phyloP scores from a whole-genome alignment of 73 alveolate genomes.

The Tetrahymena malaccensis region DNA sequence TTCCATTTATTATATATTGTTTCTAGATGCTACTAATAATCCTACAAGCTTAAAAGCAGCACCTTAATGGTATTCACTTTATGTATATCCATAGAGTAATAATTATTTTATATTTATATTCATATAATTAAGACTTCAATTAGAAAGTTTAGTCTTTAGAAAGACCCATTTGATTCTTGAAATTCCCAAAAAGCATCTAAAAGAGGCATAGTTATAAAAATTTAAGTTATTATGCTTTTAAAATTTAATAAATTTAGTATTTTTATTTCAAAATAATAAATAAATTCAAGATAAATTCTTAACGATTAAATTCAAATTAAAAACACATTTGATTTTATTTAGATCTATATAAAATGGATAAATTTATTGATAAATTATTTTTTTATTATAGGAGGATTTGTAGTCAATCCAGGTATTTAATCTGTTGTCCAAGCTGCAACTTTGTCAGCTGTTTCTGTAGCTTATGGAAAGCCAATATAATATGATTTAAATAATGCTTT shows the following conservation, averaged over 20 bases:
- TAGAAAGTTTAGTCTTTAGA: neutral
- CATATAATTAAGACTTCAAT: neutral
- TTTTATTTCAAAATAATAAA: too few relatives aligned
- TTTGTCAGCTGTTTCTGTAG: neutral
- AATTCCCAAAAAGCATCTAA: too few relatives aligned
- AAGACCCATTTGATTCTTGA: neutral
- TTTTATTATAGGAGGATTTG: neutral
- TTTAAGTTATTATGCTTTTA: too few relatives aligned
- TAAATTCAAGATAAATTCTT: too few relatives aligned
- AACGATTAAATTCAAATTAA: neutral
- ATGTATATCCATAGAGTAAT: neutral
- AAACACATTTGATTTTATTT: too few relatives aligned
- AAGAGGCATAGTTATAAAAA: too few relatives aligned
- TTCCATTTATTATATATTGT: neutral
- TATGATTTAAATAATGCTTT: neutral
- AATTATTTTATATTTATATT: neutral
- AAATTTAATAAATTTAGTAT: neutral
- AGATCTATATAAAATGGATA: neutral
- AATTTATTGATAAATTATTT: neutral
- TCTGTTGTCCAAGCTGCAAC: neutral
- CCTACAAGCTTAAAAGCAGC: neutral
- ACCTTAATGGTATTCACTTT: neutral
- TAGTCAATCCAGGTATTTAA: neutral
- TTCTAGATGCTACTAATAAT: neutral
- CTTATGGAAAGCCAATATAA: neutral